Percentiles rank a stretch among this genome's conserved stretches.
Conservation (phyloP, 2,329 filamentous ascomycete species). For the Pestalotiopsis sp. region DNA sequence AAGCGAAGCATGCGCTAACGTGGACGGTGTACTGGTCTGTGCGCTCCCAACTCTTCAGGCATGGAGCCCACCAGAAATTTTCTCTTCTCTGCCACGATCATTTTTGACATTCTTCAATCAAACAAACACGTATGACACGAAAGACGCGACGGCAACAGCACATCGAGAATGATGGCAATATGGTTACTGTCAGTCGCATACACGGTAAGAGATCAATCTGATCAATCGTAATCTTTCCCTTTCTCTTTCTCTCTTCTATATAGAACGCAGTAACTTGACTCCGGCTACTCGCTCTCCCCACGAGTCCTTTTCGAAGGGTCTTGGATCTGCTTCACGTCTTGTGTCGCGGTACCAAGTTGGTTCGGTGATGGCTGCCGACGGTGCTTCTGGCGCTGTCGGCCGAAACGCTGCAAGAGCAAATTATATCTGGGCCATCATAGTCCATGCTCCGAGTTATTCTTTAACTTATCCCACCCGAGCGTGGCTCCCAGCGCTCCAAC, state of each 20-base stretch:
- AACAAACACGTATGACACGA: too few species aligned
- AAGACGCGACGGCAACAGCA: too few species aligned
- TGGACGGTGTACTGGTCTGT: too few species aligned
- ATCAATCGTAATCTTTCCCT: neutral
- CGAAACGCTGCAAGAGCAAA: conserved; percentile 44
- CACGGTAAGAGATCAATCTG: neutral
- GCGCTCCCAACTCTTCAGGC: too few species aligned
- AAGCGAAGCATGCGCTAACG: too few species aligned
- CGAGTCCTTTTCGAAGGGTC: conserved; percentile 35
- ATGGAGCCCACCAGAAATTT: too few species aligned
- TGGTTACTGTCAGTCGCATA: neutral
- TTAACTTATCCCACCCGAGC: conserved; percentile 40
- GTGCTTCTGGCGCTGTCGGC: conserved; percentile 20
- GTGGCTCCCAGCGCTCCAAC: conserved; percentile 55
- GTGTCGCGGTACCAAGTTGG: conserved; percentile 35
- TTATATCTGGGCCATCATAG: conserved; percentile 52
- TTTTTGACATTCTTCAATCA: too few species aligned
- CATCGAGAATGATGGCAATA: neutral
- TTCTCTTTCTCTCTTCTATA: neutral
- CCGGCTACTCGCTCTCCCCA: conserved; percentile 31
- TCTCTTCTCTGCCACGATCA: too few species aligned
- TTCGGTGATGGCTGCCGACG: conserved; percentile 25
- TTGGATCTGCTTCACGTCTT: conserved; percentile 35
- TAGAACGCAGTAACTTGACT: conserved; percentile 21
- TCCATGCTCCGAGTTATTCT: conserved; percentile 46